Conservation (phyloP, 2,329 filamentous ascomycete species). For the Volutella citrinella region DNA sequence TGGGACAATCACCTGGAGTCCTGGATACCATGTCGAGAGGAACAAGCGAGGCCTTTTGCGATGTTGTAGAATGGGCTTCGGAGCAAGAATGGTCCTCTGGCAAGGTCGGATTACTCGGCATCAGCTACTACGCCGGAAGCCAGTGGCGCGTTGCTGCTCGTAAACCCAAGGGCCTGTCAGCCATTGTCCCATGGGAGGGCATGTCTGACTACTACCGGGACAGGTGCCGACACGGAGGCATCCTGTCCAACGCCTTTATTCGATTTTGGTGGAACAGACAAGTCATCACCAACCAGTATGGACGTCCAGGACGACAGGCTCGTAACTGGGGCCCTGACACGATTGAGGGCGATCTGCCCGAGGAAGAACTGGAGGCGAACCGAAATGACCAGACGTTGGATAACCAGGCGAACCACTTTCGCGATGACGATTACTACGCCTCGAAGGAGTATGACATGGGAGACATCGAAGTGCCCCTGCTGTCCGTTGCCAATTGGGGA, state of each 20-base stretch:
- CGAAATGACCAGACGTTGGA: slow-evolving; percentile 45
- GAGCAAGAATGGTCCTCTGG: slow-evolving; percentile 43
- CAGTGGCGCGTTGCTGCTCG: slow-evolving; percentile 50
- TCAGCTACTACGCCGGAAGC: slow-evolving; percentile 45
- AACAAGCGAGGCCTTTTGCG: slow-evolving; percentile 46
- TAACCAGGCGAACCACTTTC: slow-evolving; percentile 50
- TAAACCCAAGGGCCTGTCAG: slow-evolving; percentile 42
- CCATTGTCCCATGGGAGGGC: slow-evolving; percentile 49
- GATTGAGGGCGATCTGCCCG: slow-evolving; percentile 55
- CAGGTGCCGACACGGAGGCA: slow-evolving; percentile 59
- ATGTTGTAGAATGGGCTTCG: slow-evolving; percentile 48
- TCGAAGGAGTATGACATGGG: slow-evolving; percentile 62
- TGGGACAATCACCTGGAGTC: slow-evolving; percentile 44
- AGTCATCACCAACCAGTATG: slow-evolving; percentile 60
- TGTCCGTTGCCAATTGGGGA: slow-evolving; percentile 69
- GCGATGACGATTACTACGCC: slow-evolving; percentile 62
- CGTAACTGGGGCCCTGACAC: slow-evolving; percentile 54
- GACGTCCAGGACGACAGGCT: slow-evolving; percentile 46
- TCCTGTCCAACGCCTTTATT: slow-evolving; percentile 57
- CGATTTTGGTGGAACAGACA: slow-evolving; percentile 26
- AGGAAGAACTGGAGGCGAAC: slow-evolving; percentile 48
- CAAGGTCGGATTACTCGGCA: slow-evolving; percentile 47
- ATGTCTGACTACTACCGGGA: slow-evolving; percentile 56
- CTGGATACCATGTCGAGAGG: slow-evolving; percentile 48
- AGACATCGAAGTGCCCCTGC: slow-evolving; percentile 65